These are phyloP conservation scores for Cucurbita argyrosperma DNA, from an alignment of 306 rosid genomes.

Conservation along the genomic window DNA sequence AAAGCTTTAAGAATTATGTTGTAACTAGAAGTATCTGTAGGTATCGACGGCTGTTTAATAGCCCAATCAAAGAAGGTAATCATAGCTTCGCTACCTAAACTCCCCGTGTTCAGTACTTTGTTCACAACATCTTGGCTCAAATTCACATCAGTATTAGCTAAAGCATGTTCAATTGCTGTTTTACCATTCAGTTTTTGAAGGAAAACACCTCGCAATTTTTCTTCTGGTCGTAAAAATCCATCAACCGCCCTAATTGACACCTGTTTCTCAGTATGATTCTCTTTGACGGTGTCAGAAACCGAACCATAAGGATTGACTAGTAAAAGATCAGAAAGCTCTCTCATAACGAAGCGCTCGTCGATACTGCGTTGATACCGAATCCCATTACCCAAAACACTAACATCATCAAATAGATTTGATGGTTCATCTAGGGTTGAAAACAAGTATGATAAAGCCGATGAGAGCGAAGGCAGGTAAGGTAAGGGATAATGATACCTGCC, in stretches of 20 bases:
- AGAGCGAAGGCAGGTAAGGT: neutral
- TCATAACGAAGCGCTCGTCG: constrained; percentile 35
- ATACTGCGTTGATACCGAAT: neutral
- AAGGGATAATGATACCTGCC: constrained; percentile 5
- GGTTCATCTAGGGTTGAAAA: constrained; percentile 20
- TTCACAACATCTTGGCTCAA: constrained; percentile 31
- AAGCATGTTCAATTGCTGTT: constrained; percentile 45
- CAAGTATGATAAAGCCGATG: constrained; percentile 5
- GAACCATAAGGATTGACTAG: constrained; percentile 7
- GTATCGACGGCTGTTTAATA: constrained; percentile 34
- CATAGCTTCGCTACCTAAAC: constrained; percentile 56
- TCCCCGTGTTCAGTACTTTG: constrained; percentile 41
- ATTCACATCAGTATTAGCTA: constrained; percentile 28
- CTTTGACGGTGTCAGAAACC: neutral
- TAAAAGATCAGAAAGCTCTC: constrained; percentile 37
- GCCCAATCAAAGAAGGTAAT: constrained; percentile 72
- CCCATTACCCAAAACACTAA: neutral
- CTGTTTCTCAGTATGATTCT: neutral
- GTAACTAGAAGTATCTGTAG: constrained; percentile 23
- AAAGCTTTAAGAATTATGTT: constrained; percentile 48
- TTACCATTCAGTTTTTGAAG: constrained; percentile 63
- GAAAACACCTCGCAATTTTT: constrained; percentile 65
- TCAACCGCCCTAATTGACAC: constrained; percentile 22
- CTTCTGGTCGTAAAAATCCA: constrained; percentile 49
- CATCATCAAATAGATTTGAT: neutral